These are phyloP conservation scores for Candida methanosorbosa DNA, from an alignment of 805 yeast genomes.

Conservation along the genomic window DNA sequence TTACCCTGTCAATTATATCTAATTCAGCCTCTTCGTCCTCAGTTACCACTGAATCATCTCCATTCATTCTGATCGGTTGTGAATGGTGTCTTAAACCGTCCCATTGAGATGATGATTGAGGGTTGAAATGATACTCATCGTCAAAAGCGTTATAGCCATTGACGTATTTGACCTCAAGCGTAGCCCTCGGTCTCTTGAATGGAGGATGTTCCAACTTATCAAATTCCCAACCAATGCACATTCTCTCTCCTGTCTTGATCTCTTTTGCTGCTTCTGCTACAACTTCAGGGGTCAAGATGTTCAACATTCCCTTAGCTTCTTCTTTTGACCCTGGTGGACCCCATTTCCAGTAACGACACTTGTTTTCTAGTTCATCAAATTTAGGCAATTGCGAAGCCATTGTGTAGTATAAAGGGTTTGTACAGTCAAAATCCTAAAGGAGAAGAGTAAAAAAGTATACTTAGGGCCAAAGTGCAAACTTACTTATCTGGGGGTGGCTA, in stretches of 20 bases:
- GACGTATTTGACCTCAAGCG: conserved; percentile 4
- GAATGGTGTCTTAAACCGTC: conserved; percentile 22
- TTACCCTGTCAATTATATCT: conserved; percentile 1
- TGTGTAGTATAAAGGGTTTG: too few species aligned
- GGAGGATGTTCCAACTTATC: conserved; percentile 8
- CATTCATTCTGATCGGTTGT: conserved; percentile 10
- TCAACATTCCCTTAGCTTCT: conserved; percentile 7
- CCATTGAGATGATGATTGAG: conserved; percentile 22
- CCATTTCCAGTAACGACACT: conserved; percentile 8
- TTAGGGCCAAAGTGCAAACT: too few species aligned
- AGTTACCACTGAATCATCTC: conserved; percentile 13
- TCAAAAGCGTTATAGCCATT: conserved; percentile 10
- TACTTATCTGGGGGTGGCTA: too few species aligned
- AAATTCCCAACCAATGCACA: conserved; percentile 6
- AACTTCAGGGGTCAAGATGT: conserved; percentile 5
- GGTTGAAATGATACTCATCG: conserved; percentile 16
- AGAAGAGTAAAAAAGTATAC: too few species aligned
- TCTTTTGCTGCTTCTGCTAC: conserved; percentile 6
- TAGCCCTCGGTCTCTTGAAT: conserved; percentile 3
- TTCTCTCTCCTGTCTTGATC: conserved; percentile 9
- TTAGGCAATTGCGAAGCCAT: conserved; percentile 1
- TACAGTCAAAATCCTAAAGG: too few species aligned
- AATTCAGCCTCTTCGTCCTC: conserved; percentile 11
- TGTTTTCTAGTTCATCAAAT: conserved; percentile 7
- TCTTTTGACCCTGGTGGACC: conserved; percentile 7